Percentiles rank a stretch among this genome's conserved stretches.
These are phyloP conservation scores for Capsicum rhomboideum DNA, from an alignment of 257 asterid species.

Conservation along the genomic window DNA sequence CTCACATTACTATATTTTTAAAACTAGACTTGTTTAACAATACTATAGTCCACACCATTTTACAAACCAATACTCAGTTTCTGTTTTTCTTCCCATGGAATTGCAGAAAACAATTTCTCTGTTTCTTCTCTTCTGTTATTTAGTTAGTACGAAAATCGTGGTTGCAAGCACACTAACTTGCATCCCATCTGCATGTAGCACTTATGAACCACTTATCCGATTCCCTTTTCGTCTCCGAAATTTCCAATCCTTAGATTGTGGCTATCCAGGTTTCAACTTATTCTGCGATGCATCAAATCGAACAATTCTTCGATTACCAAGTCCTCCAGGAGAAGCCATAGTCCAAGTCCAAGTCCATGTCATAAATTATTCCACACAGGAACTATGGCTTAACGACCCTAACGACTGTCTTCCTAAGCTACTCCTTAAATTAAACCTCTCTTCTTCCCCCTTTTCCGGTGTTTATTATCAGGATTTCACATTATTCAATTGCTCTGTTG, in stretches of 20 bases:
- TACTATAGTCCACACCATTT: background rate
- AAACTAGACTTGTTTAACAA: background rate
- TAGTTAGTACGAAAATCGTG: background rate
- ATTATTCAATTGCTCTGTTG: conserved; percentile 39
- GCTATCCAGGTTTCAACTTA: conserved; percentile 48
- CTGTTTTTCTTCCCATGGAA: background rate
- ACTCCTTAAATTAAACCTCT: conserved; percentile 36
- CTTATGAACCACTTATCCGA: conserved; percentile 28
- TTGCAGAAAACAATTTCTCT: background rate
- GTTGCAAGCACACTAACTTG: conserved; percentile 22
- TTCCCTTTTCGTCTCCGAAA: conserved; percentile 44
- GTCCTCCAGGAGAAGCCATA: conserved; percentile 20
- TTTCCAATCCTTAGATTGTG: conserved; percentile 33
- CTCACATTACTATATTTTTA: too few relatives aligned
- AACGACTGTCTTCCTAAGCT: conserved; percentile 40
- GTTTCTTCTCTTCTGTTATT: background rate
- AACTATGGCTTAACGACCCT: conserved; percentile 50
- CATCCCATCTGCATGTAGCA: conserved; percentile 18
- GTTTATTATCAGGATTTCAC: conserved; percentile 23
- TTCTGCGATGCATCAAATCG: conserved; percentile 24
- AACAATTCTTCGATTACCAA: conserved; percentile 30
- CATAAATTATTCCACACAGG: conserved; percentile 35
- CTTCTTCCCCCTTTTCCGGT: conserved; percentile 41
- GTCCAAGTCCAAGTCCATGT: too few relatives aligned
- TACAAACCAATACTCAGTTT: background rate